Evolutionary conservation across 2,329 filamentous ascomycete genomes (phyloP), one percentile per base, ranked within the genome.

Genomic region (Fonsecaea pugnacius): DNA sequence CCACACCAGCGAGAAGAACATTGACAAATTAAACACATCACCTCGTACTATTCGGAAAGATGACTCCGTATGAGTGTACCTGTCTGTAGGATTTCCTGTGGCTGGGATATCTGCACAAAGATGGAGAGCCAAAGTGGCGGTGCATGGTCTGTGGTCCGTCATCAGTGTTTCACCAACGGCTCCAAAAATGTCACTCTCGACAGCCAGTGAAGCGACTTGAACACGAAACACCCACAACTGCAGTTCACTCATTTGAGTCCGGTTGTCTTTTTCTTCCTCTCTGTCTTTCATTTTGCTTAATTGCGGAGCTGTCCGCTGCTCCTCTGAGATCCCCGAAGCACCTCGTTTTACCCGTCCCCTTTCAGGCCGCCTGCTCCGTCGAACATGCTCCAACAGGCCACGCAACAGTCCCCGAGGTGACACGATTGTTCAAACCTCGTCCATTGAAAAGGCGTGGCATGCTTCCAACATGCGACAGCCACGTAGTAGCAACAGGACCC

Each of bases 281-380:
- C 27, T 30, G 32, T 52, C 18, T 38, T 12, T 18, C 2, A 2
- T 21, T 2, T 16, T 7, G n/a, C 40, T 50, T 24, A 10, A 6
- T 21, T 16, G 30, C 46, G 27, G 30, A 18, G 36, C n/a, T 33
- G 10, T n/a, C 21, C 33, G 27, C 18, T 18, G 12, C 9, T 35
- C 30, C 16, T 35, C n/a, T 10, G 1, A n/a, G 1, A n/a, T 18
- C 24, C 3, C 51, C 7, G 6, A 14, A 18, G 4, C 32, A 24
- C 12, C 48, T 27, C 16, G 35, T 9, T 10, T 30, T 46, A 14
- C 21, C 36, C 21, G 38, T 30, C 30, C 38, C 24, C 35, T 35
- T 50, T n/a, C 33, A 36, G 46, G 21, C 53, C 86, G 90, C 78
- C 76, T 78, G 85, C 80, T 87, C 89, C 74, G 76, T 89, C 70